Evolutionary conservation across 148 eudicot genomes (phyloP), one percentile per base, ranked within the genome.

Genomic region (Limonium bicolor): DNA sequence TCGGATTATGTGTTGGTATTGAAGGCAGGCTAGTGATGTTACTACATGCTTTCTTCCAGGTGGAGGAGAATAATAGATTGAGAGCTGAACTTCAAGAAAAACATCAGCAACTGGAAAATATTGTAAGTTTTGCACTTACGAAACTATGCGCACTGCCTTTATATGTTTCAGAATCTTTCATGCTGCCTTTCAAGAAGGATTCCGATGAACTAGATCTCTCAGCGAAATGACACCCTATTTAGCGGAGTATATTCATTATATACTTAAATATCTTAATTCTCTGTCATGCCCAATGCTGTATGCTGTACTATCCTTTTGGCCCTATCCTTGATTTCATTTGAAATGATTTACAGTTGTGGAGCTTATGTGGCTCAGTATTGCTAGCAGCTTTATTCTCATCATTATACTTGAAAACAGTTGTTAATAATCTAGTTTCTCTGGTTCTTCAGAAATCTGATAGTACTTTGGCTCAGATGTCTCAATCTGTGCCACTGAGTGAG

Each of bases 11-110:
- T n/a, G n/a, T n/a, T n/a, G n/a, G n/a, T n/a, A n/a, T n/a, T n/a
- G n/a, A n/a, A n/a, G n/a, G n/a, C n/a, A n/a, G n/a, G n/a, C n/a
- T n/a, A n/a, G n/a, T n/a, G n/a, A n/a, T n/a, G n/a, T n/a, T n/a
- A n/a, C n/a, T n/a, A n/a, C n/a, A n/a, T n/a, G n/a, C 20, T 14
- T 42, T 51, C 22, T 58, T 71, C n/a, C 77, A 83, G 97, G 82
- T 56, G 22, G 93, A 88, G 63, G 97, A 84, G 73, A 84, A 74
- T 54, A 67, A 54, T 53, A 72, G 81, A 27, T 66, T 84, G 63
- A 83, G 67, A 60, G 65, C 50, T 30, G 95, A 88, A 63, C 84
- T 75, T 54, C 77, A 63, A 51, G 68, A 54, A 55, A 74, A 55
- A 54, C 54, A 53, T 55, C 71, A 66, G 50, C 81, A 88, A 64